Conservation (phyloP, 2,329 filamentous ascomycete genomes). For the Xylariaceae sp. region DNA sequence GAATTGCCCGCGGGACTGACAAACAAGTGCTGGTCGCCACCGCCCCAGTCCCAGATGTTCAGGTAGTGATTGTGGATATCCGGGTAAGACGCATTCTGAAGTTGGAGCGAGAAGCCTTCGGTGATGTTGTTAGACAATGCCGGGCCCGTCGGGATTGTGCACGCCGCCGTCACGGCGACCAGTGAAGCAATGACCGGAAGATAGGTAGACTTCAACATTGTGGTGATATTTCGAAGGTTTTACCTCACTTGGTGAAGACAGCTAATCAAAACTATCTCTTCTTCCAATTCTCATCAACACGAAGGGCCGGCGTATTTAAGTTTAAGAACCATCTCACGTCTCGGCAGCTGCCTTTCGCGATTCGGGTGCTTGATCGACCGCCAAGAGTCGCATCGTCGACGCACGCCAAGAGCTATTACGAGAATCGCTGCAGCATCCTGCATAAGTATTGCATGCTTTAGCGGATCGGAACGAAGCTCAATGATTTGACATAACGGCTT, state of each 20-base stretch:
- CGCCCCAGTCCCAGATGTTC: conserved; percentile 38
- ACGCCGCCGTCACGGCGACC: conserved; percentile 24
- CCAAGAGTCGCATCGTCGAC: conserved; percentile 1
- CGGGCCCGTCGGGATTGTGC: conserved; percentile 28
- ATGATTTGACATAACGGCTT: background rate
- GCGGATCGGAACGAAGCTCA: background rate
- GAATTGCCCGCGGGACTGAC: conserved; percentile 37
- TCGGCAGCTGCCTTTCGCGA: too few relatives aligned
- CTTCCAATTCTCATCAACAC: background rate
- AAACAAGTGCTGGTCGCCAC: conserved; percentile 40
- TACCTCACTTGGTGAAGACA: too few relatives aligned
- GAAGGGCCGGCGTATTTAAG: conserved; percentile 14
- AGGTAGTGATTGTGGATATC: conserved; percentile 37
- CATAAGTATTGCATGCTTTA: conserved; percentile 19
- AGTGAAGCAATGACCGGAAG: conserved; percentile 13
- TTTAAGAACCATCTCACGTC: background rate
- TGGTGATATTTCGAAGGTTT: background rate
- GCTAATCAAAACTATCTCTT: background rate
- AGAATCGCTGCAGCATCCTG: conserved; percentile 9
- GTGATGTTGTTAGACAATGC: conserved; percentile 34
- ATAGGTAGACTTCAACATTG: conserved; percentile 8
- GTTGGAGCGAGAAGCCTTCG: conserved; percentile 33
- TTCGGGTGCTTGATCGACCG: conserved; percentile 1
- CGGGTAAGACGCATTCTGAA: conserved; percentile 38
- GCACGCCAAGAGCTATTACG: conserved; percentile 6